These are phyloP conservation scores for Cercophora newfieldiana DNA, from an alignment of 495 filamentous ascomycete genomes.

Conservation along the genomic window DNA sequence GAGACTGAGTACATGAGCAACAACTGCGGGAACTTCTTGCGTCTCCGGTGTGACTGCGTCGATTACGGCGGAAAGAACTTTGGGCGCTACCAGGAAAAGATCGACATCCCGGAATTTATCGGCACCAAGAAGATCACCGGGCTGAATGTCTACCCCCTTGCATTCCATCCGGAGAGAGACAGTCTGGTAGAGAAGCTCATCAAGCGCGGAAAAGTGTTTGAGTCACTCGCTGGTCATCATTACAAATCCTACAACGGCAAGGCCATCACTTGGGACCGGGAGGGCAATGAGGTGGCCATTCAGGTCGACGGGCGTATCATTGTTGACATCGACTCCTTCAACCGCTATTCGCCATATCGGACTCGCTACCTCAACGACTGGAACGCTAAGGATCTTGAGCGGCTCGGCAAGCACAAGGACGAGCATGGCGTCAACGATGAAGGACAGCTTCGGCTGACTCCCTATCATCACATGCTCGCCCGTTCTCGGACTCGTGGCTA, in stretches of 20 bases:
- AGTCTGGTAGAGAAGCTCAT: slow-evolving; percentile 42
- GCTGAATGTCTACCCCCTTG: slow-evolving; percentile 57
- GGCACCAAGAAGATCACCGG: slow-evolving; percentile 59
- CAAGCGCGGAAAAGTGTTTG: slow-evolving; percentile 51
- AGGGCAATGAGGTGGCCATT: slow-evolving; percentile 35
- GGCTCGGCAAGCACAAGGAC: slow-evolving; percentile 29
- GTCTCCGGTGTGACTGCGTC: slow-evolving; percentile 47
- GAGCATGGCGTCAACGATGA: slow-evolving; percentile 18
- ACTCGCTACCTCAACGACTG: slow-evolving; percentile 32
- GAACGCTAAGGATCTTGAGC: slow-evolving; percentile 32
- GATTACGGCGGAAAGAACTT: slow-evolving; percentile 63
- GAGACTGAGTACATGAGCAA: slow-evolving; percentile 34
- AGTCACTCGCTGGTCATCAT: slow-evolving; percentile 58
- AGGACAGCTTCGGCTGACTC: slow-evolving; percentile 31
- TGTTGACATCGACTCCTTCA: slow-evolving; percentile 40
- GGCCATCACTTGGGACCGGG: slow-evolving; percentile 38
- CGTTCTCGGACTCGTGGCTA: slow-evolving; percentile 46
- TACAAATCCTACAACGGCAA: slow-evolving; percentile 56
- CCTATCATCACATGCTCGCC: slow-evolving; percentile 45
- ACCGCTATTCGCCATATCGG: slow-evolving; percentile 35
- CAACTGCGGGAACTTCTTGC: slow-evolving; percentile 44
- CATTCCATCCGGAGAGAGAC: slow-evolving; percentile 51
- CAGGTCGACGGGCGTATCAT: slow-evolving; percentile 36
- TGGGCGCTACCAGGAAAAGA: slow-evolving; percentile 45
- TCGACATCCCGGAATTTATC: slow-evolving; percentile 51